A percentile compares a stretch with the other conserved stretches of the same genome.
Conservation (phyloP, 352 stramenopile species). For the Blastocystis sp. region DNA sequence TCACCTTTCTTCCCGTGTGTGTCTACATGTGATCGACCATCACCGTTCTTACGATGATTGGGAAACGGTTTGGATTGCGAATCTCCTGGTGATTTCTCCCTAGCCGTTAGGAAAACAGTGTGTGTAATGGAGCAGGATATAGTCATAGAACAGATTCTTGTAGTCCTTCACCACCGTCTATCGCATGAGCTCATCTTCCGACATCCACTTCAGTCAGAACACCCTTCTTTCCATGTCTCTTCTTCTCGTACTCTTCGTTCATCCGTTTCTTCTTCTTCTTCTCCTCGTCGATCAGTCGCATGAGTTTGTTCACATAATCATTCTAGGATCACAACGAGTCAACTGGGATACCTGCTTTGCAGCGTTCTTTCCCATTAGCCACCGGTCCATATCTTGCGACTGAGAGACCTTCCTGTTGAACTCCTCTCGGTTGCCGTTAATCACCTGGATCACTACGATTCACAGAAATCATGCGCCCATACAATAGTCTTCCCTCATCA, state of each 20-base stretch:
- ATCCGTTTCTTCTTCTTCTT: constrained; percentile 15
- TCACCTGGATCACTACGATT: constrained; percentile 17
- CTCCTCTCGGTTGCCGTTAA: constrained; percentile 3
- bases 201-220: not conserved
- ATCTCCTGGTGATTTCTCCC: not conserved
- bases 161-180: not conserved
- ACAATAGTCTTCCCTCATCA: constrained; percentile 16
- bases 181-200: not conserved
- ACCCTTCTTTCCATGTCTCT: not conserved
- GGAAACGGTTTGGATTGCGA: not conserved
- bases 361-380: constrained; percentile 1
- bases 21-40: not conserved
- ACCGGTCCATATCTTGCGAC: not conserved
- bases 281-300: constrained; percentile 17
- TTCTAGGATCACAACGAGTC: not conserved
- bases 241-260: not conserved
- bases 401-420: not conserved
- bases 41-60: not conserved
- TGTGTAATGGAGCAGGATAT: not conserved
- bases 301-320: constrained; percentile 38
- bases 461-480: not conserved
- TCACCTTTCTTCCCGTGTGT: not conserved
- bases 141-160: not conserved
- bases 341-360: constrained; percentile 14
- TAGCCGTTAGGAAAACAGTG: not conserved